These are phyloP conservation scores for Paraphoma chrysanthemicola DNA, from an alignment of 2,329 filamentous ascomycete species.

Conservation along the genomic window DNA sequence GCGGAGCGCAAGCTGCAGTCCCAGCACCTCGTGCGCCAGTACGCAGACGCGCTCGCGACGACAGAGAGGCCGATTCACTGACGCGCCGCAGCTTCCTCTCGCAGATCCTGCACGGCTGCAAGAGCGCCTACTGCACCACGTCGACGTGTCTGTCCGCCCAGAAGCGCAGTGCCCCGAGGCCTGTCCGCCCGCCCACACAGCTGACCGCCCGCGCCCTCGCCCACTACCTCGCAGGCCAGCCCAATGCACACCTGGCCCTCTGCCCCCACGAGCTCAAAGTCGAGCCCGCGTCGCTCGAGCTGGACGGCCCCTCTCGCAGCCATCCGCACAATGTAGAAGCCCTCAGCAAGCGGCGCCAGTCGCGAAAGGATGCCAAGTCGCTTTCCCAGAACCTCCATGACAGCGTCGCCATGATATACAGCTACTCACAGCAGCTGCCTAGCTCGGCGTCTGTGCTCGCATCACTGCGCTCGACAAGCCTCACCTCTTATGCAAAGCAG, in stretches of 20 bases:
- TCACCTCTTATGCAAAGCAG: not conserved
- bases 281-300: constrained; percentile 32
- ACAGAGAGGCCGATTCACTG: not conserved
- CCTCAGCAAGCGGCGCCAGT: constrained; percentile 33
- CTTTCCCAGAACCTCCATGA: constrained; percentile 66
- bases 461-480: constrained; percentile 19
- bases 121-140: constrained; percentile 70
- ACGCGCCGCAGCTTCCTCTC: constrained; percentile 68
- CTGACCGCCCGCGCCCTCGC: constrained; percentile 84
- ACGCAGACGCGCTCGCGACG: constrained; percentile 11
- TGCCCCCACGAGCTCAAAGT: constrained; percentile 61
- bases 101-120: constrained; percentile 84
- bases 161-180: constrained; percentile 70
- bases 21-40: constrained; percentile 43
- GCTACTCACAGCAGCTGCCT: constrained; percentile 42
- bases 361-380: constrained; percentile 64
- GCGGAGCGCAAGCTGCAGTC: constrained; percentile 36
- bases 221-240: constrained; percentile 79
- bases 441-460: constrained; percentile 29
- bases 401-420: constrained; percentile 43
- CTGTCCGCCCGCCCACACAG: constrained; percentile 78
- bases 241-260: constrained; percentile 74
- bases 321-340: constrained; percentile 16
- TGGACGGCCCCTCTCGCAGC: constrained; percentile 12
- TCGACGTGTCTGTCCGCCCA: constrained; percentile 83